These are phyloP conservation scores for Canavalia ensiformis DNA, from an alignment of 306 rosid genomes.

Conservation along the genomic window DNA sequence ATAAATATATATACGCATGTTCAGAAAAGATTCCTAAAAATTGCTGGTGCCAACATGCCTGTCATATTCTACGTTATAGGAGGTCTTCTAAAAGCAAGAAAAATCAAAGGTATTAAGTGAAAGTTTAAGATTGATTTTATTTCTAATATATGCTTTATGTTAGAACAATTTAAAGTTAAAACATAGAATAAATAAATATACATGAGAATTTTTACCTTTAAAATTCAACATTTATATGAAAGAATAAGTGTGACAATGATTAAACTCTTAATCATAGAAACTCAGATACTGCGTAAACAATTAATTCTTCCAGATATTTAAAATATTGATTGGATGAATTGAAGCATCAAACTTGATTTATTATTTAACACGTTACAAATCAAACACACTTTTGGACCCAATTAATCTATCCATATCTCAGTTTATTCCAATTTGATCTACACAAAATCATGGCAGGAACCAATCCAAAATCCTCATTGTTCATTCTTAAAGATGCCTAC, in stretches of 20 bases:
- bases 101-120: background rate
- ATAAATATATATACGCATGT: background rate
- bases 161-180: background rate
- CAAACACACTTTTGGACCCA: background rate
- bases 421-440: constrained; percentile 41
- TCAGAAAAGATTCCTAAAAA: constrained; percentile 13
- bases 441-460: constrained; percentile 27
- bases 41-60: constrained; percentile 15
- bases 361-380: background rate
- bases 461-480: background rate
- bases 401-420: constrained; percentile 27
- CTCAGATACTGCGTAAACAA: background rate
- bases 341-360: background rate
- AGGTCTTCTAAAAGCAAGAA: background rate
- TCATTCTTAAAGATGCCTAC: constrained; percentile 40
- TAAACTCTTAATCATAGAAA: background rate
- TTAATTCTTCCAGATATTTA: background rate
- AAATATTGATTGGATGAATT: background rate
- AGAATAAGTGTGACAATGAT: background rate
- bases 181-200: no score
- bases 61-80: background rate
- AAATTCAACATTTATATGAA: background rate
- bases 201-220: background rate
- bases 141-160: background rate
- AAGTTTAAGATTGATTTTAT: background rate